Evolutionary conservation across 2,329 filamentous ascomycete genomes (phyloP).

Genomic region (Talaromyces sp.): DNA sequence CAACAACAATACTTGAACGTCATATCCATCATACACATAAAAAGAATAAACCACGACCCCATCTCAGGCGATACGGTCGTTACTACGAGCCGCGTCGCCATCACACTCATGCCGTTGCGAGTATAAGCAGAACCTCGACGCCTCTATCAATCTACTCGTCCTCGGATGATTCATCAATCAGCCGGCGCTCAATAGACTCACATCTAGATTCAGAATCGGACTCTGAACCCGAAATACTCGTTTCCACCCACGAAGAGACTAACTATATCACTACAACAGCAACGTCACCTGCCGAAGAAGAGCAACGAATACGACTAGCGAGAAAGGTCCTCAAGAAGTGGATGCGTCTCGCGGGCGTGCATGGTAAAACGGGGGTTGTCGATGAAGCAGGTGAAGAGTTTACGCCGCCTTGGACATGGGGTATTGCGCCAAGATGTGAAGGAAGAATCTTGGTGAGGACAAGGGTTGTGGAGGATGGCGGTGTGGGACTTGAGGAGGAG

Average conservation of each 20-base stretch:
- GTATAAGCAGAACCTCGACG: background rate
- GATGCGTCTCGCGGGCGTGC: slow-evolving; percentile 65
- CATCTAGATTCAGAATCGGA: slow-evolving; percentile 45
- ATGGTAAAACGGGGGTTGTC: slow-evolving; percentile 48
- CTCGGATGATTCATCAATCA: slow-evolving; percentile 7
- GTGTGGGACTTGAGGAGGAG: background rate
- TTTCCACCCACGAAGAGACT: slow-evolving; percentile 29
- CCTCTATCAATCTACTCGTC: slow-evolving; percentile 5
- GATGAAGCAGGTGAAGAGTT: slow-evolving; percentile 61
- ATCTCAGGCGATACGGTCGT: slow-evolving; percentile 15
- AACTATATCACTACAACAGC: slow-evolving; percentile 40
- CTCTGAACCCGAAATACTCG: slow-evolving; percentile 39
- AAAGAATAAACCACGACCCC: slow-evolving; percentile 6
- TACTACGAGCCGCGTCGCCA: slow-evolving; percentile 13
- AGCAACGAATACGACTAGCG: slow-evolving; percentile 61
- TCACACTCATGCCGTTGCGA: background rate
- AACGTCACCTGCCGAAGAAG: slow-evolving; percentile 47
- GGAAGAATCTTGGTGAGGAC: slow-evolving; percentile 59
- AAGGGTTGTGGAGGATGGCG: slow-evolving; percentile 1
- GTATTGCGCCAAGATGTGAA: slow-evolving; percentile 74
- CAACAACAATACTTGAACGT: slow-evolving; percentile 8
- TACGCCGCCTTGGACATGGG: slow-evolving; percentile 68
- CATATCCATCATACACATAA: background rate
- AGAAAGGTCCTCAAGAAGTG: slow-evolving; percentile 69
- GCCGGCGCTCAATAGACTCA: slow-evolving; percentile 17